Evolutionary conservation across 805 yeast genomes (phyloP).

Genomic region (Kazachstania africana): DNA sequence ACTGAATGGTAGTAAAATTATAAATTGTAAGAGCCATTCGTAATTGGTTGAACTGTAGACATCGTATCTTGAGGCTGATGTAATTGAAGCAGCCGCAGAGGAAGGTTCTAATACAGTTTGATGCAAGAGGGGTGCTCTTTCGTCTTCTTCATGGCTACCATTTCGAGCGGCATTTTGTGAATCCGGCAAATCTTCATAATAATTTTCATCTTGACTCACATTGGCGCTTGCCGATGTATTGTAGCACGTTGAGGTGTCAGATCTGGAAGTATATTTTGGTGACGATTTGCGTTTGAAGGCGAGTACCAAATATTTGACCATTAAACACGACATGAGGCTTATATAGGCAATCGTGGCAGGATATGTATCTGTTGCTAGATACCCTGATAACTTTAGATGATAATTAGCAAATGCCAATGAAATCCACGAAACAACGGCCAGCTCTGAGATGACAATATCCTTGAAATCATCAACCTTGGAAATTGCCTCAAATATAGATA

Average conservation of each 20-base stretch:
- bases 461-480: slow-evolving; percentile 49
- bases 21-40: slow-evolving; percentile 73
- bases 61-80: no score
- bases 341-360: slow-evolving; percentile 35
- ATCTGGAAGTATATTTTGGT: background rate
- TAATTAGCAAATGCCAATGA: slow-evolving; percentile 40
- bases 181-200: background rate
- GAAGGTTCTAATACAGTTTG: no score
- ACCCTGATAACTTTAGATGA: slow-evolving; percentile 35
- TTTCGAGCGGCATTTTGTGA: background rate
- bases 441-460: slow-evolving; percentile 42
- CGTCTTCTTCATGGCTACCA: slow-evolving; percentile 11
- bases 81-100: no score
- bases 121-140: slow-evolving; percentile 24
- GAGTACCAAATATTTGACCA: background rate
- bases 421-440: slow-evolving; percentile 47
- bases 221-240: background rate
- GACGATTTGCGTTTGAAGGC: background rate
- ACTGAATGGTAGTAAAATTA: slow-evolving; percentile 55
- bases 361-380: slow-evolving; percentile 38
- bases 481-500: slow-evolving; percentile 30
- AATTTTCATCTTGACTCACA: background rate
- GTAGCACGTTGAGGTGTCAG: no score
- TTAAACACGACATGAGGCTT: slow-evolving; percentile 1
- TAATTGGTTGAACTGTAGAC: slow-evolving; percentile 34